phyloP scores from a whole-genome alignment of 2,329 filamentous ascomycete genomes.

The Exophiala xenobiotica region DNA sequence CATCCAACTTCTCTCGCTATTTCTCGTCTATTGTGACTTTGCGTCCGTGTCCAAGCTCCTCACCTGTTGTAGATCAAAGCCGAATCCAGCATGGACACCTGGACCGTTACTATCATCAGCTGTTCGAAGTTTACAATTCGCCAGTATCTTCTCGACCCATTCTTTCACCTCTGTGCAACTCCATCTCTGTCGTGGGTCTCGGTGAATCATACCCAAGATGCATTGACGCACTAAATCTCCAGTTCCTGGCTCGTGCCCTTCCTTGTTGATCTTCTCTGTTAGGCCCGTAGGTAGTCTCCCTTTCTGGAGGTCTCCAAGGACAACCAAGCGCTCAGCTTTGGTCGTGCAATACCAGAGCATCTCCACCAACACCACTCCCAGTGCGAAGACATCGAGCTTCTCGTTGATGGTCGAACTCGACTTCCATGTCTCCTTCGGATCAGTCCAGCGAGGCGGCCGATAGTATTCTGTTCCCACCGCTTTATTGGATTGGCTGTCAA shows the following conservation, averaged over 20 bases:
- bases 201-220: constrained; percentile 44
- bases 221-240: constrained; percentile 39
- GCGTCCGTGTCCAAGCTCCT: background rate
- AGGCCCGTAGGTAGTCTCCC: constrained; percentile 41
- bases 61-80: background rate
- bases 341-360: constrained; percentile 57
- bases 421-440: constrained; percentile 6
- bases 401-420: constrained; percentile 39
- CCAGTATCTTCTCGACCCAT: constrained; percentile 32
- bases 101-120: background rate
- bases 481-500: constrained; percentile 33
- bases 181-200: constrained; percentile 39
- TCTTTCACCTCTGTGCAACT: constrained; percentile 38
- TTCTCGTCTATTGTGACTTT: too few relatives aligned
- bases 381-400: constrained; percentile 48
- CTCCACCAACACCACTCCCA: constrained; percentile 54
- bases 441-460: constrained; percentile 46
- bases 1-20: too few relatives aligned
- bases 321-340: constrained; percentile 47
- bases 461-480: constrained; percentile 64
- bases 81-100: background rate
- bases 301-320: constrained; percentile 41
- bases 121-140: background rate
- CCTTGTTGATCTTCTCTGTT: constrained; percentile 38
- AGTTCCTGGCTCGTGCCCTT: constrained; percentile 33